Base-by-base conservation (phyloP, 306 rosid genomes). In the Cicer yamashitae region DNA sequence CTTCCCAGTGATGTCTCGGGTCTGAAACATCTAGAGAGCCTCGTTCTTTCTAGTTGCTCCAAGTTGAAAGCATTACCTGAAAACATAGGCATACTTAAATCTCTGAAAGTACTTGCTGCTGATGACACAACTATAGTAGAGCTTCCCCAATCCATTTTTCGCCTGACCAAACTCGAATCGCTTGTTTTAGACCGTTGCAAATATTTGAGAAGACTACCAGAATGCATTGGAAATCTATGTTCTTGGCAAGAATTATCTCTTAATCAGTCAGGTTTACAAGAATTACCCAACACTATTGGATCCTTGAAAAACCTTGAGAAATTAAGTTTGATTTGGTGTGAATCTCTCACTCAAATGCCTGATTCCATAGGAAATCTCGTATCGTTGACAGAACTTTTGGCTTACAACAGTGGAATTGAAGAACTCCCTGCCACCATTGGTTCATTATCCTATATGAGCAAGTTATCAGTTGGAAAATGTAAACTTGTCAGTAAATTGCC, bases 1-100 rank as follows among this genome's bases (percentile, higher is more conserved):
- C 56, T 88, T 64, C 93, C 96, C 39, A 44, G 54, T n/a, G 82
- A 87, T 63, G 72, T 88, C n/a, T 85, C 86, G n/a, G 90, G 90
- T 63, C 78, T 91, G 58, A 86, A 54, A 77, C n/a, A 46, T 43
- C 84, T 87, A 4, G 91, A 91, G 77, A 76, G 15, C 76, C 87
- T 88, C 6, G 13, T 63, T 34, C 87, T 88, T 17, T 76, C 88
- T n/a, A 44, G 57, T 6, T 87, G 91, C 83, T n/a, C 7, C 1
- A 76, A 79, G 74, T 37, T 88, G 22, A 81, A 79, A 84, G 48
- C 77, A 10, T 76, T 91, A 18, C 96, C 96, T 15, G 61, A 37
- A 7, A 77, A 77, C 80, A 78, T 88, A 45, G 85, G 79, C 72
- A 64, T 70, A 73, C 53, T 85, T 85, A 69, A 6, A 30, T 85